Evolutionary conservation across 148 eudicot species (phyloP).

Genomic region (Chenopodium album): DNA sequence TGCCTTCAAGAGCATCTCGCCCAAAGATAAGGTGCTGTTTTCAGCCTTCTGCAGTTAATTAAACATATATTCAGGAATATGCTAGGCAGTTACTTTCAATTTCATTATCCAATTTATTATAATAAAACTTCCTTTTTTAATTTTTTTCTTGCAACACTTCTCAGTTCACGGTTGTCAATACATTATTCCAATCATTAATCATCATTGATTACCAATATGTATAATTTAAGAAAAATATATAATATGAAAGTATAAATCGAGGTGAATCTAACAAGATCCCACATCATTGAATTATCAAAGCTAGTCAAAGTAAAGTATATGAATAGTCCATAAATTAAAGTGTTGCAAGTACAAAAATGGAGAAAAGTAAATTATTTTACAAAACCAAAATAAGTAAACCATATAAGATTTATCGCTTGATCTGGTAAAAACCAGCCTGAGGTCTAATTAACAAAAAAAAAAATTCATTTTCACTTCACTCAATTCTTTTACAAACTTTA

Average conservation of each 20-base stretch:
- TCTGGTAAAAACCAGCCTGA: background rate
- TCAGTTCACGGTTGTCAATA: no score
- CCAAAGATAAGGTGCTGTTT: slow-evolving; percentile 53
- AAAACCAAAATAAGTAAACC: background rate
- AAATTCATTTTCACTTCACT: background rate
- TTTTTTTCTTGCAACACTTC: no score
- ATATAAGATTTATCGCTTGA: background rate
- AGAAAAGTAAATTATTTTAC: no score
- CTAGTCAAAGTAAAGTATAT: no score
- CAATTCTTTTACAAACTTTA: background rate
- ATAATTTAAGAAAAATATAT: no score
- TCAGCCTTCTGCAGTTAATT: slow-evolving; percentile 59
- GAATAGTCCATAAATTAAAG: no score
- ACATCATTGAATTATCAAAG: no score
- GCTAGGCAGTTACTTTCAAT: background rate
- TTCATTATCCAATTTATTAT: background rate
- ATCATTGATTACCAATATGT: no score
- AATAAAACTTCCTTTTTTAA: no score
- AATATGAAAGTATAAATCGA: background rate
- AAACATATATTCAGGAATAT: background rate
- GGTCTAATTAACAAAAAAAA: background rate
- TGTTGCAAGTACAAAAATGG: no score
- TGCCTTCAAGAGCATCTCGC: slow-evolving; percentile 71
- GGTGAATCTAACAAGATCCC: no score
- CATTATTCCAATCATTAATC: no score